Conservation (phyloP, 108 stramenopile genomes). For the Cyclotella kingstonii region DNA sequence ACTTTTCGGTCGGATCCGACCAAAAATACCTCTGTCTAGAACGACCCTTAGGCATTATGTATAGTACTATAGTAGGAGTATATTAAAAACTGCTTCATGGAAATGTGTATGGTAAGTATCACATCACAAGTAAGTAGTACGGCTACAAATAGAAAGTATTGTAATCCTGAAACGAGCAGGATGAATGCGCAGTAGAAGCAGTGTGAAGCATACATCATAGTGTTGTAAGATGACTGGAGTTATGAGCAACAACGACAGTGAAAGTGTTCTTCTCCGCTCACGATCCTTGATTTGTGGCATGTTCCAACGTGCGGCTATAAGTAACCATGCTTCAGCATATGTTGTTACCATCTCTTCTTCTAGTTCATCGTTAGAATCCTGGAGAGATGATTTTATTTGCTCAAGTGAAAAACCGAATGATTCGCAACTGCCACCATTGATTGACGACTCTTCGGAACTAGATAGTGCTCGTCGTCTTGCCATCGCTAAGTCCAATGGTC, state of each 20-base stretch:
- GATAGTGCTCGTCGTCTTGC: slow-evolving; percentile 19
- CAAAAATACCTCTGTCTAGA: no score
- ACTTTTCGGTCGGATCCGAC: no score
- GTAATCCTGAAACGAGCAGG: no score
- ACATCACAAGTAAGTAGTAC: no score
- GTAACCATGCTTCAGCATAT: not conserved
- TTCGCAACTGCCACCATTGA: slow-evolving; percentile 2
- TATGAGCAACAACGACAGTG: not conserved
- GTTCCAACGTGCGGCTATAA: slow-evolving; percentile 4
- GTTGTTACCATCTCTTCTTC: not conserved
- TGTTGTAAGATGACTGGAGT: no score
- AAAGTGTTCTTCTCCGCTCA: slow-evolving; percentile 5
- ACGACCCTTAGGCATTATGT: no score
- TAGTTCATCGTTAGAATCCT: not conserved
- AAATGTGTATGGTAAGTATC: no score
- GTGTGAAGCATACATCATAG: no score
- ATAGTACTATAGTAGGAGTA: no score
- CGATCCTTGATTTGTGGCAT: slow-evolving; percentile 3
- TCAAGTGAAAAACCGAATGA: not conserved
- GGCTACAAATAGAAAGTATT: no score
- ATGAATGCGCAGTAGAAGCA: no score
- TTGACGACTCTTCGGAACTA: slow-evolving; percentile 29
- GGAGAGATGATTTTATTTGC: not conserved
- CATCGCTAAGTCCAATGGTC: slow-evolving; percentile 16
- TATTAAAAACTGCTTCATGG: no score